phyloP scores from a whole-genome alignment of 2,329 filamentous ascomycete species.

The Pseudocercospora pini-densiflorae region DNA sequence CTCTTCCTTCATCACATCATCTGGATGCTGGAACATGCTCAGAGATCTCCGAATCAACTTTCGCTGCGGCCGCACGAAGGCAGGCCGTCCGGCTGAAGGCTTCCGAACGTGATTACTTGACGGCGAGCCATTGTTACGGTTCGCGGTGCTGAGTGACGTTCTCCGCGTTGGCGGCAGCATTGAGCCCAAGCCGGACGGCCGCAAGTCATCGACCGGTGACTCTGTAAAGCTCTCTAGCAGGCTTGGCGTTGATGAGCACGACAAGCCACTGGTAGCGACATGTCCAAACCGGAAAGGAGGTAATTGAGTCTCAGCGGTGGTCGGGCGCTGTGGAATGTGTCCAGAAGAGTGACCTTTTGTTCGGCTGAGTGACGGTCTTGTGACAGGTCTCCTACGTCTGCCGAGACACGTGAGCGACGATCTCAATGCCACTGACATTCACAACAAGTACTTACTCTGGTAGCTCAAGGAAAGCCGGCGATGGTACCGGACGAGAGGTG shows the following conservation, averaged over 20 bases:
- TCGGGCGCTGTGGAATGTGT: constrained; percentile 62
- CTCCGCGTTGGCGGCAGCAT: constrained; percentile 67
- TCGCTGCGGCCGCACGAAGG: constrained; percentile 68
- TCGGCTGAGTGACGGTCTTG: constrained; percentile 77
- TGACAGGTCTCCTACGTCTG: constrained; percentile 39
- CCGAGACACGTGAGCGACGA: constrained; percentile 25
- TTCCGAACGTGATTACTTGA: constrained; percentile 73
- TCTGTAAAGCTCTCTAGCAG: constrained; percentile 80
- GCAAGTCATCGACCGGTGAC: constrained; percentile 74
- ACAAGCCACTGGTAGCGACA: constrained; percentile 40
- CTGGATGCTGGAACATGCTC: constrained; percentile 97
- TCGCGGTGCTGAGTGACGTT: constrained; percentile 65
- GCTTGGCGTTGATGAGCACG: constrained; percentile 64
- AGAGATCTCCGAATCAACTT: constrained; percentile 90
- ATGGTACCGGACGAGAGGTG: constrained; percentile 21
- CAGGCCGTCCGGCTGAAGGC: constrained; percentile 58
- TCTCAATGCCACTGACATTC: constrained; percentile 13
- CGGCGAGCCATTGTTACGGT: constrained; percentile 75
- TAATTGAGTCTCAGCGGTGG: constrained; percentile 65
- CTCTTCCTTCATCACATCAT: constrained; percentile 83
- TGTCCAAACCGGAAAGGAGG: constrained; percentile 78
- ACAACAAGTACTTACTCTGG: constrained; percentile 36
- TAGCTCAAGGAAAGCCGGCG: constrained; percentile 31
- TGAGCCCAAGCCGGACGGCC: constrained; percentile 57
- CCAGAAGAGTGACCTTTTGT: constrained; percentile 76